A percentile compares a stretch with the other conserved stretches of the same genome.
These are phyloP conservation scores for Diaporthe sp. DNA, from an alignment of 2,329 filamentous ascomycete species.

Conservation along the genomic window DNA sequence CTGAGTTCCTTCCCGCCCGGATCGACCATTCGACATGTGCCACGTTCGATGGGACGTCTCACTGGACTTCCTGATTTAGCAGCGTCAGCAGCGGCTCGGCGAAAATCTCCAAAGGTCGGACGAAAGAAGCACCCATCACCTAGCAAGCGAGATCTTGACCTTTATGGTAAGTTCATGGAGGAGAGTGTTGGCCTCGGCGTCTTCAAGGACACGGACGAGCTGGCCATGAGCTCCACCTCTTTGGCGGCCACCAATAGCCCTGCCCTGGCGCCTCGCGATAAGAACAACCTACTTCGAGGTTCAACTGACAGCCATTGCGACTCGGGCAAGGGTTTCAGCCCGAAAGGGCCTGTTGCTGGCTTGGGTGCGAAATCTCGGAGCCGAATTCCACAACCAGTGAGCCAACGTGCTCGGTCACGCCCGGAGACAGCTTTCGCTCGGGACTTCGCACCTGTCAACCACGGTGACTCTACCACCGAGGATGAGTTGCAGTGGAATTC, in stretches of 20 bases:
- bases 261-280: conserved; percentile 47
- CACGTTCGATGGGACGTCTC: conserved; percentile 35
- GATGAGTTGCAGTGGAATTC: conserved; percentile 54
- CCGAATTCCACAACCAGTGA: conserved; percentile 45
- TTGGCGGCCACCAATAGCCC: not conserved
- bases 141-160: conserved; percentile 57
- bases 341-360: conserved; percentile 26
- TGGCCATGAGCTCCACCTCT: conserved; percentile 44
- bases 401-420: conserved; percentile 39
- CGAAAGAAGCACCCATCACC: conserved; percentile 62
- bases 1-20: conserved; percentile 39
- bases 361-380: conserved; percentile 34
- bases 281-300: conserved; percentile 47
- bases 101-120: not conserved
- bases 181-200: conserved; percentile 33
- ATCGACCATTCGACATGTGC: conserved; percentile 43
- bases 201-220: conserved; percentile 48
- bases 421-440: conserved; percentile 36
- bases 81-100: conserved; percentile 2
- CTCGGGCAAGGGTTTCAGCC: conserved; percentile 7
- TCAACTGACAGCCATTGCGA: conserved; percentile 21
- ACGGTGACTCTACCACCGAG: conserved; percentile 31
- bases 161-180: conserved; percentile 47
- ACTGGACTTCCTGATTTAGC: conserved; percentile 34
- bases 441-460: conserved; percentile 36